Base-by-base conservation (phyloP, 176 grass and related monocot genomes). In the Lolium rigidum region DNA sequence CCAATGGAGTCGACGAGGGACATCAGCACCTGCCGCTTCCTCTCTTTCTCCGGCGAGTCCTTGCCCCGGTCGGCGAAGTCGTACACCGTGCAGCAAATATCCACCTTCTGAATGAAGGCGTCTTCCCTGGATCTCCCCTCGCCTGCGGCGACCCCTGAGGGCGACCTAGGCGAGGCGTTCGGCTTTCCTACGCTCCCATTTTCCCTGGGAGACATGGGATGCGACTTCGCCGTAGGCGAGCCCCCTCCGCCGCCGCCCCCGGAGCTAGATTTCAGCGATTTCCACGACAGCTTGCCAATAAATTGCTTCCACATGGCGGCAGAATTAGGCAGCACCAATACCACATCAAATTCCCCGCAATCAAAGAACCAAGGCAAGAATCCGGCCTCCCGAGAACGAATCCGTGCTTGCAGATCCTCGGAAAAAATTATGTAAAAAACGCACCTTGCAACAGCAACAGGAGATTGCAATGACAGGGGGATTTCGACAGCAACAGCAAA, bases 281-380 rank as follows among this genome's bases (percentile, higher is more conserved):
- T 98, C 81, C 93, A 89, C 52, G 90, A 90, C 65, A 95, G 88
- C 88, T 98, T 98, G 59, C 94, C 84, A 2, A 98, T 84, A 76
- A 98, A 91, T 76, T 98, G 93, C 82, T 98, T 98, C 97, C 94
- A 98, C 97, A 98, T 98, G 61, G 79, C 88, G 82, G 87, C 83
- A 67, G 65, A 76, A 83, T 87, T 73, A 71, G 77, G 86, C 62
- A 48, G 82, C 82, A 81, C 62, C 82, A 85, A 85, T 10, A 80
- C 43, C 77, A 78, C 86, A 91, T 88, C 86, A 77, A 88, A 76
- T 47, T 47, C 35, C 18, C 70, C 26, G 47, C 62, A 84, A 85
- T 88, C 60, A 78, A 78, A 88, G 43, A 35, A 55, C 62, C 82
- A 84, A 88, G 71, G 28, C 46, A 16, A 85, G 37, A 38, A 46